Percentiles rank a stretch among this genome's conserved stretches.
Conservation (phyloP, 2,329 filamentous ascomycete species). For the Xylaria sp. region DNA sequence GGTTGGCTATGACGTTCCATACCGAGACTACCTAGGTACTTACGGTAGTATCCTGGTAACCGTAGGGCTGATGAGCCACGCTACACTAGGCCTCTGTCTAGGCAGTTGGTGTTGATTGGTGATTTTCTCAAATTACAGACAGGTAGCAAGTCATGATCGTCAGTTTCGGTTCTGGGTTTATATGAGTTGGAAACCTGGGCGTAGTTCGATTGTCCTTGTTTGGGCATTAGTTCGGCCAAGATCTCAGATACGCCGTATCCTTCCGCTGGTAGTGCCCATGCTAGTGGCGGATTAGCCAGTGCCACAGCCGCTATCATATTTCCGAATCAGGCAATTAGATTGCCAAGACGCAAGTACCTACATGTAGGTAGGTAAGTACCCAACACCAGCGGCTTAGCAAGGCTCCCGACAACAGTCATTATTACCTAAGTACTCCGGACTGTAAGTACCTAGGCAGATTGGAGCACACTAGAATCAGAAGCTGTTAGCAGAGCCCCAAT, state of each 20-base stretch:
- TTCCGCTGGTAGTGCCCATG: not conserved
- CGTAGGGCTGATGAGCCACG: not conserved
- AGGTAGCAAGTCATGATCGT: not conserved
- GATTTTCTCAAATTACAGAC: not conserved
- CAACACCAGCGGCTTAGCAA: too few species aligned
- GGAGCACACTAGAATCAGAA: too few species aligned
- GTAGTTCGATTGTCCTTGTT: not conserved
- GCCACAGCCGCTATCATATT: not conserved
- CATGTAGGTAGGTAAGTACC: too few species aligned
- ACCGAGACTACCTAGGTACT: not conserved
- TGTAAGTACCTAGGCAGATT: too few species aligned
- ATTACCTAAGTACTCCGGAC: too few species aligned
- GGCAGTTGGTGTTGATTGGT: not conserved
- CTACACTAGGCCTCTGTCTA: not conserved
- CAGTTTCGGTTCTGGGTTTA: not conserved
- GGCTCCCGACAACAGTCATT: too few species aligned
- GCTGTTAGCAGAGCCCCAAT: too few species aligned
- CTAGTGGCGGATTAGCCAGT: not conserved
- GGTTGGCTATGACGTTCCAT: not conserved
- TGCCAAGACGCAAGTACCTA: too few species aligned
- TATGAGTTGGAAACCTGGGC: not conserved
- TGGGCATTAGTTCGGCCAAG: not conserved
- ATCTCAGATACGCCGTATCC: conserved; percentile 27
- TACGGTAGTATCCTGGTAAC: too few species aligned
- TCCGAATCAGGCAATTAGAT: conserved; percentile 19